Base-by-base conservation (phyloP, 352 stramenopile genomes). In the Globisporangium paddicum region DNA sequence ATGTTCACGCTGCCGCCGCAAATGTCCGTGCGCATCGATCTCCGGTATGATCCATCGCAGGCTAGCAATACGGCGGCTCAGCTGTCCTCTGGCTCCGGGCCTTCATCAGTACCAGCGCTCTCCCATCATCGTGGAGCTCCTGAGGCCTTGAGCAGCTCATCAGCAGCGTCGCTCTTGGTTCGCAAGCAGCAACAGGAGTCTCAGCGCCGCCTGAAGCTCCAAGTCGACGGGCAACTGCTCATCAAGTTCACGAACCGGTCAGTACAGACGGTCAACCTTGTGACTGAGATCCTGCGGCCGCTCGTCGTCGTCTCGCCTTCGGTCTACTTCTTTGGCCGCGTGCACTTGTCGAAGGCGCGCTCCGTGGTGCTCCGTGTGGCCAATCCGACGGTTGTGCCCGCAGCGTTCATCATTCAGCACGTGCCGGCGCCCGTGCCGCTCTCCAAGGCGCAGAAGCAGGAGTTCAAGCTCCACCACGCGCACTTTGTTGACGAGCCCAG, bases 181-280 rank as follows among this genome's bases (percentile, higher is more conserved):
- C 37, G 16, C 16, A 44, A 60, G 11, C 26, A 53, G 5, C 47
- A 54, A 28, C 19, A 26, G 13, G 23, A 41, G 16, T n/a, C 14
- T 32, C 46, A 66, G 7, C 60, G 66, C 44, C 55, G 66, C 18
- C 52, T 83, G 7, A 58, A 68, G 14, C 55, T 45, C 13, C 49
- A 63, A 11, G 41, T 87, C 0, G 59, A 82, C 2, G 82, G 82
- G 0, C 68, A 84, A 28, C 68, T 94, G 18, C 69, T 69, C 46
- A 71, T 94, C 34, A 81, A 77, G 19, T 94, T 92, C 59, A 72
- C 80, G 16, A 89, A 86, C 37, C 71, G 77, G 30, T 77, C 74
- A 0, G 64, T 87, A 19, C 84, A 94, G 63, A 82, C 57, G 0
- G 74, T 94, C 42, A 58, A 62, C 0, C 72, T 94, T 7, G 51